Evolutionary conservation across 2,329 filamentous ascomycete species (phyloP), one percentile per base, ranked within the genome.

Genomic region (Aspergillus aculeatus): DNA sequence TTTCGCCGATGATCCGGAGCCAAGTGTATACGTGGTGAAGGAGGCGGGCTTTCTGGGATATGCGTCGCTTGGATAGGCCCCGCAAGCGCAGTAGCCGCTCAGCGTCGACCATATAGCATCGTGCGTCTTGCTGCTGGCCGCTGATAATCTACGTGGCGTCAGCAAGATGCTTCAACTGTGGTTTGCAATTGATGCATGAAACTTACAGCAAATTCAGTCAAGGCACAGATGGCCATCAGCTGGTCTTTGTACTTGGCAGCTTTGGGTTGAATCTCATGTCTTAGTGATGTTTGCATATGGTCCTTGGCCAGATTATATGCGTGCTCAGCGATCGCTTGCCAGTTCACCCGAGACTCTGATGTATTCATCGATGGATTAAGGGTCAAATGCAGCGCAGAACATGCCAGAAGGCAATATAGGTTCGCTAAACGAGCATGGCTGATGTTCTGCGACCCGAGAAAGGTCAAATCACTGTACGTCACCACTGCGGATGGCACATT

Each of bases 11-110:
- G 14, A 77, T 73, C 9, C 73, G 69, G 2, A 72, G 64, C 72
- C 75, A 78, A 1, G 70, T 74, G 48, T 73, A 78, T 12, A 78
- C 71, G 56, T 77, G 75, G 44, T 79, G 77, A 6, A 77, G 62
- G n/a, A 77, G 64, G 5, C 73, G 71, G 9, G 72, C 71, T 57
- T 75, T 75, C 38, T 72, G 70, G 0, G 75, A 77, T 14, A 74
- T 75, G 11, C 67, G 64, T 9, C 67, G 68, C 52, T 77, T 77
- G 1, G 70, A 64, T 12, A 77, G 50, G 0, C 75, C 74, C 5
- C 75, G 69, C 21, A 74, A 58, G n/a, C 74, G 71, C 26, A 78
- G 63, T 6, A 78, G 61, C 14, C 68, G 66, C 62, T 77, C 75
- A n/a, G 73, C 73, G 53, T 78, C 73, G 16, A 77, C 68, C 61